Conservation (phyloP, 495 filamentous ascomycete species). For the Articulospora tetracladia region DNA sequence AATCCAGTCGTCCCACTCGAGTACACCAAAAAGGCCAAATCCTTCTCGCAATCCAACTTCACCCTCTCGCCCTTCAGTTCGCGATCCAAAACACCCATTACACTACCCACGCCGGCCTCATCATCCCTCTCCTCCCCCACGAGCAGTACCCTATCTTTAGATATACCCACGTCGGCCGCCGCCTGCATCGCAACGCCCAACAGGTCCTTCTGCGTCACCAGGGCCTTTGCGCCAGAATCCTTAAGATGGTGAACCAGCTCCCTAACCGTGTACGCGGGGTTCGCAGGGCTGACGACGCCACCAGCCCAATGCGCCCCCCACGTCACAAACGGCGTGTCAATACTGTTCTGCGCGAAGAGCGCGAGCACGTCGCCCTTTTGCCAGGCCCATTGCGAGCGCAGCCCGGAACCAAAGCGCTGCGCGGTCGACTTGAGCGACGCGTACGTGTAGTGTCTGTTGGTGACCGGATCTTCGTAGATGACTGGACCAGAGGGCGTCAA, state of each 20-base stretch:
- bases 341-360: slow-evolving; percentile 66
- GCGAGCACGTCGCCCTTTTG: slow-evolving; percentile 72
- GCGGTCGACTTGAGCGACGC: slow-evolving; percentile 57
- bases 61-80: slow-evolving; percentile 20
- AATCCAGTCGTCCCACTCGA: slow-evolving; percentile 76
- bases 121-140: slow-evolving; percentile 39
- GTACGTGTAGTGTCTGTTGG: slow-evolving; percentile 59
- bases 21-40: slow-evolving; percentile 49
- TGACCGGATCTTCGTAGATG: slow-evolving; percentile 10
- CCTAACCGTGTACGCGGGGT: slow-evolving; percentile 77
- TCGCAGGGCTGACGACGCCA: slow-evolving; percentile 73
- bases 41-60: slow-evolving; percentile 33
- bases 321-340: slow-evolving; percentile 65
- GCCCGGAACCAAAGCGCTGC: slow-evolving; percentile 69
- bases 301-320: slow-evolving; percentile 83
- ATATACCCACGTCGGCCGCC: slow-evolving; percentile 60
- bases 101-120: slow-evolving; percentile 26
- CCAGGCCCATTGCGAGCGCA: slow-evolving; percentile 67
- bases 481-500: slow-evolving; percentile 8
- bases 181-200: slow-evolving; percentile 64
- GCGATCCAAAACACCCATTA: slow-evolving; percentile 35
- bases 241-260: slow-evolving; percentile 74
- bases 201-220: slow-evolving; percentile 52
- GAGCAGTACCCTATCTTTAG: slow-evolving; percentile 42
- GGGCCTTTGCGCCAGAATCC: slow-evolving; percentile 62